These are phyloP conservation scores for Fagopyrum esculentum DNA, from an alignment of 148 eudicot genomes.

Conservation along the genomic window DNA sequence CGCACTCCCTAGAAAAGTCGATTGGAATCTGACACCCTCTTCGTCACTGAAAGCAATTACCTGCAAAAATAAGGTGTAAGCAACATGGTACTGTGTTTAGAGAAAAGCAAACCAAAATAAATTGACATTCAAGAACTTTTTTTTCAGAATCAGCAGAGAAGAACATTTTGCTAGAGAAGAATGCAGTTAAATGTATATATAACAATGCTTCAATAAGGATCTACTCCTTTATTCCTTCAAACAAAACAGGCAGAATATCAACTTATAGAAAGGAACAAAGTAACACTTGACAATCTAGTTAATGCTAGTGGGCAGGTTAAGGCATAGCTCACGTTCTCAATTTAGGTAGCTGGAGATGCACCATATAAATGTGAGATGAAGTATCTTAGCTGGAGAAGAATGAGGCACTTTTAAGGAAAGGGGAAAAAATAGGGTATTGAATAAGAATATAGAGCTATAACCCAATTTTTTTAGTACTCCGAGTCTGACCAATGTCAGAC, in stretches of 20 bases:
- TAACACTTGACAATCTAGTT: background rate
- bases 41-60: conserved; percentile 97
- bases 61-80: conserved; percentile 31
- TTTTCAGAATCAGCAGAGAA: background rate
- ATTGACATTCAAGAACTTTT: background rate
- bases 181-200: background rate
- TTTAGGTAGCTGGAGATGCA: background rate
- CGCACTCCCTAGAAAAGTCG: conserved; percentile 97
- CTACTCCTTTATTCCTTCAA: background rate
- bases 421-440: background rate
- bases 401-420: background rate
- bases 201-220: background rate
- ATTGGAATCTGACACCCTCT: conserved; percentile 94
- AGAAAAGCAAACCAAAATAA: background rate
- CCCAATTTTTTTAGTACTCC: background rate
- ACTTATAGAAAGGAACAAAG: background rate
- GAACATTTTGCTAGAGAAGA: background rate
- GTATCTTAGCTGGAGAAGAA: conserved; percentile 5
- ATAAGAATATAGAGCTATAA: background rate
- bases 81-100: conserved; percentile 4
- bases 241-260: background rate
- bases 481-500: background rate
- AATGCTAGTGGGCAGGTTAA: background rate
- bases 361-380: background rate
- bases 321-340: no score